A percentile compares a stretch with the other conserved stretches of the same genome.
phyloP scores from a whole-genome alignment of 2,329 filamentous ascomycete genomes.

The Microcyclosporella mali region DNA sequence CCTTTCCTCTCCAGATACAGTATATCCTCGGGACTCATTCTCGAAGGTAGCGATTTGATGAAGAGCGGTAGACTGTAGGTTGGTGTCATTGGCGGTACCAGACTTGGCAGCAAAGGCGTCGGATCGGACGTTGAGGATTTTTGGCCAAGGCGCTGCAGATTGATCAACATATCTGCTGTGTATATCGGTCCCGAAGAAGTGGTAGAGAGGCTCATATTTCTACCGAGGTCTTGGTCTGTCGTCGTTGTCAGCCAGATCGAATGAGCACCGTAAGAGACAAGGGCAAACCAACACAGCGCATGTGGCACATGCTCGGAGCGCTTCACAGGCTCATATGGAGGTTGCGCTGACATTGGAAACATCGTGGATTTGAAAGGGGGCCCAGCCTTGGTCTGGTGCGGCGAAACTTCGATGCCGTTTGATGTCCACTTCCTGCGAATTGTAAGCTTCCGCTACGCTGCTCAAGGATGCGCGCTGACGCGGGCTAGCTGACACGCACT shows the following conservation, averaged over 20 bases:
- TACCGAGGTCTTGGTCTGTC: constrained; percentile 27
- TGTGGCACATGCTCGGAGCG: constrained; percentile 52
- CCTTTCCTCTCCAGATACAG: constrained; percentile 79
- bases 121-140: constrained; percentile 22
- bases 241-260: constrained; percentile 5
- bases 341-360: constrained; percentile 29
- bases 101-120: constrained; percentile 18
- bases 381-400: constrained; percentile 15
- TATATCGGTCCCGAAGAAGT: constrained; percentile 20
- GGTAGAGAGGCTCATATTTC: constrained; percentile 18
- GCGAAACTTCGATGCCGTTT: constrained; percentile 19
- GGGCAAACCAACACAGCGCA: constrained; percentile 52
- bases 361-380: constrained; percentile 18
- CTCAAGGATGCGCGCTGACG: background rate
- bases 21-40: constrained; percentile 74
- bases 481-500: constrained; percentile 48
- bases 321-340: constrained; percentile 28
- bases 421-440: constrained; percentile 32
- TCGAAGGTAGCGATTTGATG: constrained; percentile 70
- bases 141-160: constrained; percentile 25
- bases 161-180: constrained; percentile 27
- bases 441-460: constrained; percentile 1
- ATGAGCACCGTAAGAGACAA: background rate
- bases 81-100: constrained; percentile 24
- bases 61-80: constrained; percentile 55